Evolutionary conservation across 306 rosid species (phyloP), one percentile per base, ranked within the genome.

Genomic region (Carpinus fangiana): DNA sequence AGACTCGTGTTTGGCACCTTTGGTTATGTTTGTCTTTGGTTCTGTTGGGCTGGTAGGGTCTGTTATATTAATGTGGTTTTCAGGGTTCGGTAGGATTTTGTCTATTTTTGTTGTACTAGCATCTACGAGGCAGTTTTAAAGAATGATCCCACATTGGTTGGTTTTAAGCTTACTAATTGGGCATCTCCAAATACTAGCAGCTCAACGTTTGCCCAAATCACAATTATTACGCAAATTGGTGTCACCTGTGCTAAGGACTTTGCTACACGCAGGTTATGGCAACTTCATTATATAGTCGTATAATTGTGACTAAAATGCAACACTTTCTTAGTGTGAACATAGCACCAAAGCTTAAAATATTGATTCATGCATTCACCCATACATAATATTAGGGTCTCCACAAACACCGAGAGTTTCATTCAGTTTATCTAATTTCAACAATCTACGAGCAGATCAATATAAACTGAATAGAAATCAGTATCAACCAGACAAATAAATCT

Each of bases 401-500:
- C 51, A 66, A 41, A 66, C 21, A 66, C 26, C 17, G 23, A 66
- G 3, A 65, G 26, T 65, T 59, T 28, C 43, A 36, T 45, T 62
- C 10, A 64, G 12, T 31, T 34, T 16, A 36, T 38, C 28, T 41
- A 18, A 17, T 28, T 11, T 12, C 3, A 7, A 38, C 72, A 31
- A 36, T 66, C 68, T n/a, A 75, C 45, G 46, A 28, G 76, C 64
- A 28, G 56, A 57, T 12, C 41, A 77, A 34, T 55, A 70, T 75
- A 75, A 41, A 73, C 76, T 16, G 43, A 70, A 80, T 26, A 74
- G 71, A 43, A 50, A 47, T 20, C 62, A 73, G 68, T 68, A 64
- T 59, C 75, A 74, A 81, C 76, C 79, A 88, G 72, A 66, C n/a
- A 76, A 34, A 79, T 47, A 71, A 47, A 72, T 43, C 46, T 70